Evolutionary conservation across 2,329 filamentous ascomycete genomes (phyloP).

Genomic region (Cladophialophora carrionii): DNA sequence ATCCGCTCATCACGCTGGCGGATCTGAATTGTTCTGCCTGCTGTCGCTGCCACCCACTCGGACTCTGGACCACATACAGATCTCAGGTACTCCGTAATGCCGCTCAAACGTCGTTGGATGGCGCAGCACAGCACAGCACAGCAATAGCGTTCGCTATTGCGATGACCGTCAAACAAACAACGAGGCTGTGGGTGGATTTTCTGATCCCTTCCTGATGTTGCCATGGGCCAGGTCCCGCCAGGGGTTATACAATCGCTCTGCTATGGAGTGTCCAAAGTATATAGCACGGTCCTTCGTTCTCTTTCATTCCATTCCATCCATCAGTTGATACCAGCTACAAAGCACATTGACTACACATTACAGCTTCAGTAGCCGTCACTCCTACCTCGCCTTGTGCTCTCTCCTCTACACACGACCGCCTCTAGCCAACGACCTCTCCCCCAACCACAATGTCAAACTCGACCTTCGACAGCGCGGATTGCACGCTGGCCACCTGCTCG

Average conservation of each 20-base stretch:
- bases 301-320: neutral
- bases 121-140: constrained; percentile 4
- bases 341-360: neutral
- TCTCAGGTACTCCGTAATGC: neutral
- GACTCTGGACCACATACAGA: neutral
- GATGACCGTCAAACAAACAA: neutral
- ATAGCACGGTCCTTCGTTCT: neutral
- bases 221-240: neutral
- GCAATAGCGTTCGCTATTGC: neutral
- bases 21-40: neutral
- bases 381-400: neutral
- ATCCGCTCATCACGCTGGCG: neutral
- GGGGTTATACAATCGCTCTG: neutral
- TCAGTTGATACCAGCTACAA: neutral
- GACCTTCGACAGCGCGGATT: constrained; percentile 13
- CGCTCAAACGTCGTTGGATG: constrained; percentile 1
- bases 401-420: neutral
- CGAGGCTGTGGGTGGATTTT: neutral
- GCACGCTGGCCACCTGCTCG: constrained; percentile 24
- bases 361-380: neutral
- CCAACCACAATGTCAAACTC: constrained; percentile 1
- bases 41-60: neutral
- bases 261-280: neutral
- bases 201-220: neutral
- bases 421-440: neutral